Evolutionary conservation across 768 basidiomycete genomes (phyloP), one percentile per base, ranked within the genome.

Genomic region (Termitomyces eurrhizus): DNA sequence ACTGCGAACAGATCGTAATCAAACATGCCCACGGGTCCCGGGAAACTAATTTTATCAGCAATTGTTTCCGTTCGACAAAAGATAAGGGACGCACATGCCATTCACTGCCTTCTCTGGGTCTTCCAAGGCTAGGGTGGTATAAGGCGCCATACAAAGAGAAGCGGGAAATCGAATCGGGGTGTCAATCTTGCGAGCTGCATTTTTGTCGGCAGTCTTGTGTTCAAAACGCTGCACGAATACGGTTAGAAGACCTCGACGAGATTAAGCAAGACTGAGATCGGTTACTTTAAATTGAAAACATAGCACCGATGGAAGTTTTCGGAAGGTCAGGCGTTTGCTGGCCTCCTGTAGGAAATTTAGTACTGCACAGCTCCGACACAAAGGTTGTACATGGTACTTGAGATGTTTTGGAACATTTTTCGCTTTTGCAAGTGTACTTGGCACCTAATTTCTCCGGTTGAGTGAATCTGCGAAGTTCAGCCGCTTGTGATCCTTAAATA

Each of bases 251-350:
- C 55, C 14, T 32, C 37, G 35, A 32, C 11, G 9, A 48, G 26
- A 3, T 33, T 41, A 26, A 42, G 37, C 29, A 36, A 42, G 52
- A 29, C 37, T 24, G 14, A 14, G 14, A 55, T 36, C 21, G 33
- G 26, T 52, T 36, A 92, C 95, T 82, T 98, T 98, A 78, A 98
- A 89, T 70, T 98, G 96, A 66, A 98, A 92, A 65, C 90, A 92
- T 51, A 98, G 76, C 0, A 96, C 94, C 0, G 92, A 89, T 0
- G 96, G 95, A 8, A 98, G 78, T 65, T 87, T 89, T 53, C 83
- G 85, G 65, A 98, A 87, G 65, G 89, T 92, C 53, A 98, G 77
- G 7, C 92, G 86, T 69, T 95, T 94, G 64, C 85, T 92, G 0
- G 90, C 91, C 65, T 89, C 87, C 83, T 92, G 70, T 33, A 29